Evolutionary conservation across 1,284 basidiomycete genomes (phyloP).

Genomic region (Cryptococcus depauperatus): DNA sequence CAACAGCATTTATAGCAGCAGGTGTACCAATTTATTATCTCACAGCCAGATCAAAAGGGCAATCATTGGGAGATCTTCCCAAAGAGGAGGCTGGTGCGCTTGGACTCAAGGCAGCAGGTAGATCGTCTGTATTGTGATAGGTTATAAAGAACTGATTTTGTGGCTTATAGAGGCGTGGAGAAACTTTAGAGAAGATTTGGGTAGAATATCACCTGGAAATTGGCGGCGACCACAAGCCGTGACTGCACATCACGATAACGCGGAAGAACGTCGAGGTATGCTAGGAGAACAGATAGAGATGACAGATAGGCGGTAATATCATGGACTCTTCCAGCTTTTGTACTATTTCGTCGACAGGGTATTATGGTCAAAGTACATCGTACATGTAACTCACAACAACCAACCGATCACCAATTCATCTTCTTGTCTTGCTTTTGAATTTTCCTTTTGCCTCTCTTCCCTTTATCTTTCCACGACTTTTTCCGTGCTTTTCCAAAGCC

Average conservation of each 20-base stretch:
- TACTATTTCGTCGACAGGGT: constrained; percentile 4
- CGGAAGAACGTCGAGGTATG: constrained; percentile 19
- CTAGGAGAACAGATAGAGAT: constrained; percentile 27
- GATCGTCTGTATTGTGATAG: no score
- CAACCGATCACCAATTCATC: constrained; percentile 2
- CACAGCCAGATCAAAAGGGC: constrained; percentile 52
- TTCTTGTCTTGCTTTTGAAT: constrained; percentile 14
- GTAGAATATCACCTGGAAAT: constrained; percentile 9
- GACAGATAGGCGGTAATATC: constrained; percentile 18
- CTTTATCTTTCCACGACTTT: constrained; percentile 10
- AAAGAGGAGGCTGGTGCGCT: constrained; percentile 8
- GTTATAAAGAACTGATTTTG: no score
- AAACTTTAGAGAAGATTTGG: constrained; percentile 24
- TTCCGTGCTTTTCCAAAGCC: constrained; percentile 36
- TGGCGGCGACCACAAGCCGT: constrained; percentile 3
- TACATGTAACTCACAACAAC: not conserved
- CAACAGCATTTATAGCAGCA: constrained; percentile 46
- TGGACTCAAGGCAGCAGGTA: constrained; percentile 8
- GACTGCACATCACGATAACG: constrained; percentile 2
- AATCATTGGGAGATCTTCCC: no score
- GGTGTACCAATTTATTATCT: constrained; percentile 80
- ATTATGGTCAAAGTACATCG: not conserved
- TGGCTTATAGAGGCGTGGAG: constrained; percentile 23
- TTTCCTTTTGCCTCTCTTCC: constrained; percentile 17
- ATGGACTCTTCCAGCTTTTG: no score